Percentiles rank a stretch among this genome's conserved stretches.
Conservation (phyloP, 1,284 basidiomycete genomes). For the Taiwanofungus camphoratus region DNA sequence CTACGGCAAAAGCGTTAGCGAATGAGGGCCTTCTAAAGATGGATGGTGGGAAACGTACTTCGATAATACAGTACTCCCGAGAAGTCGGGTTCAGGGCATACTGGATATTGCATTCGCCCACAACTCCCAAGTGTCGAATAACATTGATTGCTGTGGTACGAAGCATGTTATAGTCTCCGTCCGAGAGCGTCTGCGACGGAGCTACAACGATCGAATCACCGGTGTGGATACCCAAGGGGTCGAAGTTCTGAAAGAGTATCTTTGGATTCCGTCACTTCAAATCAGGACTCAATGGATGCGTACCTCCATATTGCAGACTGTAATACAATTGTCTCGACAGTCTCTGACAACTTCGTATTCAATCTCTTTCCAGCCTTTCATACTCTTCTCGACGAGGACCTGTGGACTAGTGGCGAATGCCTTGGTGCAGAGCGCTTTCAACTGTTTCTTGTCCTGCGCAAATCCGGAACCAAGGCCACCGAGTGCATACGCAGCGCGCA, state of each 20-base stretch:
- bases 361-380: constrained; percentile 99
- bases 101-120: constrained; percentile 99
- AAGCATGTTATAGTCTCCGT: constrained; percentile 98
- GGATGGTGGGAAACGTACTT: constrained; percentile 41
- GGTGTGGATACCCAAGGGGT: constrained; percentile 97
- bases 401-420: constrained; percentile 97
- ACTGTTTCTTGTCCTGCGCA: constrained; percentile 84
- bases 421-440: constrained; percentile 84
- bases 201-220: constrained; percentile 99
- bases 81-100: constrained; percentile 95
- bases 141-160: constrained; percentile 98
- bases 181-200: constrained; percentile 96
- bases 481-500: constrained; percentile 94
- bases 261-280: neutral
- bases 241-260: constrained; percentile 74
- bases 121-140: constrained; percentile 93
- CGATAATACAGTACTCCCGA: constrained; percentile 98
- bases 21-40: constrained; percentile 3
- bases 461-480: constrained; percentile 95
- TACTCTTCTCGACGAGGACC: constrained; percentile 96
- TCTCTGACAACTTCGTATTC: constrained; percentile 99
- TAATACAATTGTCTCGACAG: constrained; percentile 96
- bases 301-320: constrained; percentile 99
- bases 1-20: no score
- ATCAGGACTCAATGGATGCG: constrained; percentile 22